Percentiles rank a stretch among this genome's conserved stretches.
Evolutionary conservation across 2,329 filamentous ascomycete genomes (phyloP).

Genomic region (Tolypocladium pustulatum): DNA sequence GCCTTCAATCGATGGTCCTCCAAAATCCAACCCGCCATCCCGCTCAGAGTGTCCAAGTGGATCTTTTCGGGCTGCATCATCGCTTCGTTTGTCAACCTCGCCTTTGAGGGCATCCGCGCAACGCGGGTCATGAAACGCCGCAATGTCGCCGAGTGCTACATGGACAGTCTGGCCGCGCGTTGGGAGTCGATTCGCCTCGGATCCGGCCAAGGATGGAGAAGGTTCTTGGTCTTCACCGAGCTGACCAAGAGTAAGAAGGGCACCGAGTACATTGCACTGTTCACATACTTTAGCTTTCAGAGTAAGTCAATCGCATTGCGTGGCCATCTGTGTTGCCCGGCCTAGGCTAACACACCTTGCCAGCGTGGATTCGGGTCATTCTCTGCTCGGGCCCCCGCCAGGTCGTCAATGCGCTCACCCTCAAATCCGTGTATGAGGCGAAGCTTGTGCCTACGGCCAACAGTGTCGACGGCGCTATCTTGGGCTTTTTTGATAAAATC

Average conservation of each 20-base stretch:
- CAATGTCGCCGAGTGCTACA: slow-evolving; percentile 82
- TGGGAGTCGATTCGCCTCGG: slow-evolving; percentile 74
- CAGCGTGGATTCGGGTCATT: slow-evolving; percentile 79
- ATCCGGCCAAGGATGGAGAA: slow-evolving; percentile 67
- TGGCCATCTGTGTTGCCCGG: neutral
- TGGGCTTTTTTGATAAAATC: slow-evolving; percentile 78
- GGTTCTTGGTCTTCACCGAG: slow-evolving; percentile 87
- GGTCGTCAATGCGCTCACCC: slow-evolving; percentile 78
- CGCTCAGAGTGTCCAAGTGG: slow-evolving; percentile 76
- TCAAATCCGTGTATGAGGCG: slow-evolving; percentile 72
- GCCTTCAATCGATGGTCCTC: slow-evolving; percentile 85
- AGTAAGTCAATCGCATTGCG: slow-evolving; percentile 27
- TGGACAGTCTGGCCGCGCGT: slow-evolving; percentile 77
- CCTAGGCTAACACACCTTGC: neutral
- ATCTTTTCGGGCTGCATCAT: slow-evolving; percentile 92
- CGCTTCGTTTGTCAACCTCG: slow-evolving; percentile 73
- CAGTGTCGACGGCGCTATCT: slow-evolving; percentile 50
- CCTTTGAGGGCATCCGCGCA: slow-evolving; percentile 71
- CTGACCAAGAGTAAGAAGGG: slow-evolving; percentile 88
- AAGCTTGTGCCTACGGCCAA: slow-evolving; percentile 49
- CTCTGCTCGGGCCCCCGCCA: slow-evolving; percentile 89
- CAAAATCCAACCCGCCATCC: slow-evolving; percentile 67
- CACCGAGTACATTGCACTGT: slow-evolving; percentile 79
- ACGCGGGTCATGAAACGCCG: slow-evolving; percentile 71
- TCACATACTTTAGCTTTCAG: slow-evolving; percentile 74